Evolutionary conservation across 768 basidiomycete genomes (phyloP), one percentile per base, ranked within the genome.

Genomic region (Tulasnella calospora): DNA sequence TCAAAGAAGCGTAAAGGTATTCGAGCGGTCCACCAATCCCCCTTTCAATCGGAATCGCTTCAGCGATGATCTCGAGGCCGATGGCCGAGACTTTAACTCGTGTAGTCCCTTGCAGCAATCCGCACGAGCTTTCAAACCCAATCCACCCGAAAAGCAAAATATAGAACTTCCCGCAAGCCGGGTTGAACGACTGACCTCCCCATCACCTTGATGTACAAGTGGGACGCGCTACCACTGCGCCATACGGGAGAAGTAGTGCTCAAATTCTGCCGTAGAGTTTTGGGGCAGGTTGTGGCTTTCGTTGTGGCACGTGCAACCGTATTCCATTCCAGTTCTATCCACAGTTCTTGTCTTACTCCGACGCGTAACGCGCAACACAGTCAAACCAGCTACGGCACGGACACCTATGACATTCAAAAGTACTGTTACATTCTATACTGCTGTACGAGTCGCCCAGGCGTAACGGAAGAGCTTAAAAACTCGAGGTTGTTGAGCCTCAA

Each of bases 141-240:
- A 44, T 44, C 44, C 17, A 44, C 44, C n/a, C 36, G 30, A 74
- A 74, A 47, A 74, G 21, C 8, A 44, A 44, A 44, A 44, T 44
- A 74, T 35, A 15, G 30, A 17, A 44, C 21, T 74, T 74, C 73
- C 73, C 51, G 73, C 73, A 74, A 44, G 73, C 73, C 44, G 73
- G 73, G 73, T 74, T 47, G 73, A 74, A 74, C 73, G 44, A 74
- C 73, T 44, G 73, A 74, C 73, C 44, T 74, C 73, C 73, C 73
- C 73, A 74, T 74, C 30, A 44, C 38, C 30, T 47, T 30, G 27
- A 35, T 21, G 35, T 74, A 74, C 73, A 74, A 74, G 73, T 74
- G 73, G 73, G 73, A 74, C 73, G 73, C 73, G 73, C 73, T 74
- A 74, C 73, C 73, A 74, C 73, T 74, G 73, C 73, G 73, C 73